Conservation (phyloP, 106 monocot species). For the Phalaenopsis aphrodite region DNA sequence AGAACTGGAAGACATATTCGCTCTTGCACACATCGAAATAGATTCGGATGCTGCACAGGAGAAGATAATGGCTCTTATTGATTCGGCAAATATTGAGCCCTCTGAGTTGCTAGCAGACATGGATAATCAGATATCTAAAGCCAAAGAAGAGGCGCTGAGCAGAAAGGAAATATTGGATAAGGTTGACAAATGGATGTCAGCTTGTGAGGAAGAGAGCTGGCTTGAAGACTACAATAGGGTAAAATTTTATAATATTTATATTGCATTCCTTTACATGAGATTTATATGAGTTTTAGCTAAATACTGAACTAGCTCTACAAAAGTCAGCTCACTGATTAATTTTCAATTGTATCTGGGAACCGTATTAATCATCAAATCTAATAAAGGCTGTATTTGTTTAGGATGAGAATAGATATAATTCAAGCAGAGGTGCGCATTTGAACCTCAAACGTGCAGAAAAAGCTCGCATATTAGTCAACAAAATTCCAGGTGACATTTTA, state of each 20-base stretch:
- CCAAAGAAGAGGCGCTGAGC: conserved; percentile 86
- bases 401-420: conserved; percentile 81
- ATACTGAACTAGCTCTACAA: not conserved
- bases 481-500: conserved; percentile 51
- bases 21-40: conserved; percentile 74
- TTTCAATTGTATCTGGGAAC: not conserved
- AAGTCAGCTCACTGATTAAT: not conserved
- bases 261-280: not conserved
- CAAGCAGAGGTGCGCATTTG: conserved; percentile 70
- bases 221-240: conserved; percentile 97
- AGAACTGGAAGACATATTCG: conserved; percentile 89
- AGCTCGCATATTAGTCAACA: conserved; percentile 66
- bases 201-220: conserved; percentile 99
- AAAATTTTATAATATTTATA: not conserved
- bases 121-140: conserved; percentile 81
- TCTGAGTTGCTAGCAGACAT: conserved; percentile 82
- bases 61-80: conserved; percentile 66
- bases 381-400: conserved; percentile 15
- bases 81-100: conserved; percentile 80
- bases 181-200: conserved; percentile 98
- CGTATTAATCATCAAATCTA: not conserved
- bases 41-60: conserved; percentile 65
- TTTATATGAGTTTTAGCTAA: not conserved
- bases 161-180: conserved; percentile 97
- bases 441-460: conserved; percentile 81